Evolutionary conservation across 2,329 filamentous ascomycete species (phyloP), one percentile per base, ranked within the genome.

Genomic region (Colletotrichum filicis): DNA sequence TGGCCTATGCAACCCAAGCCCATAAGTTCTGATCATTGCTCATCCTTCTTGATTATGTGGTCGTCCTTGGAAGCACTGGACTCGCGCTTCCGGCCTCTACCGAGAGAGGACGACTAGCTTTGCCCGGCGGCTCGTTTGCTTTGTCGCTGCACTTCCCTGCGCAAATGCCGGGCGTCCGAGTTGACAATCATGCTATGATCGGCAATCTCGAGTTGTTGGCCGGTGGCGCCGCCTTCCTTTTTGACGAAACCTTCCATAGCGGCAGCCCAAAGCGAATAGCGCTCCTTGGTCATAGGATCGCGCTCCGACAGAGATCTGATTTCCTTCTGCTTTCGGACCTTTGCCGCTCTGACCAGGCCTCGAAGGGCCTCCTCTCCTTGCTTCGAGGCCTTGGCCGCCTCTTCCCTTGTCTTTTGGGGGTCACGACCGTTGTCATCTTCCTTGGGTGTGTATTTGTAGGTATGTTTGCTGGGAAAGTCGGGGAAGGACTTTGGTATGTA

Each of bases 121-220:
- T 72, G 66, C 7, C 69, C 79, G 28, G 75, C 73, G 14, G 80
- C 77, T 70, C 86, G 83, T 74, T 86, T 86, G 9, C 84, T 84
- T n/a, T 82, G 77, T 35, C 87, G 84, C 4, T 87, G 85, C 11
- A 89, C 79, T 74, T 90, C 88, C 74, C 88, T 88, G 53, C 90
- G 87, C 56, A 86, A 83, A 73, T 88, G 89, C 11, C 82, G 80
- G 65, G 83, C 83, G 30, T 90, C 87, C 2, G 88, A 85, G 74
- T 92, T 91, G 42, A 92, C 90, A 79, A 92, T 90, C 84, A 91
- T 91, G 78, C 89, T 92, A 76, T 90, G 87, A 71, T 92, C 90
- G 2, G 89, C 88, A 76, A 88, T 89, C 75, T 91, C 89, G 22
- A 84, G 80, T 55, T 84, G 80, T 53, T 84, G 79, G 32, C 83